phyloP scores from a whole-genome alignment of 192 early-diverging fungal genomes.

The Geosiphon pyriformis region DNA sequence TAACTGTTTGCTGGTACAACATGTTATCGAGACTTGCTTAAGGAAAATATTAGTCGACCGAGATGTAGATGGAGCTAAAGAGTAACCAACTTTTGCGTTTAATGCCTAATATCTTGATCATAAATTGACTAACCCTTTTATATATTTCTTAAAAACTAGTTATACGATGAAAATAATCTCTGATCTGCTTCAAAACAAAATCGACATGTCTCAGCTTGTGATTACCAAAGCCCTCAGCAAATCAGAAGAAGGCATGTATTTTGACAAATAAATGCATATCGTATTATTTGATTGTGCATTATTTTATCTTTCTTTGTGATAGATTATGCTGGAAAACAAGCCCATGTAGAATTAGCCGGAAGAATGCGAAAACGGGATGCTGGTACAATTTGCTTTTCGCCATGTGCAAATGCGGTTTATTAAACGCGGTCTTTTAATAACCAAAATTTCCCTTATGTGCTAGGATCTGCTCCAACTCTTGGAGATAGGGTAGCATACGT shows the following conservation, averaged over 20 bases:
- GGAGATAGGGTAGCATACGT: slow-evolving; percentile 98
- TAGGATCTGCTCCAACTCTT: slow-evolving; percentile 84
- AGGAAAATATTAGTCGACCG: slow-evolving; percentile 86
- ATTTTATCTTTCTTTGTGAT: background rate
- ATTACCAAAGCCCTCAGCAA: slow-evolving; percentile 95
- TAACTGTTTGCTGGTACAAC: slow-evolving; percentile 86
- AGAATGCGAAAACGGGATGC: slow-evolving; percentile 95
- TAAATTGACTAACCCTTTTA: too few species aligned
- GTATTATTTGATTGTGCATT: background rate
- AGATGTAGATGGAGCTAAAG: slow-evolving; percentile 79
- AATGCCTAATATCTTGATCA: too few species aligned
- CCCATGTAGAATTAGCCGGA: slow-evolving; percentile 93
- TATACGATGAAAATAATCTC: slow-evolving; percentile 86
- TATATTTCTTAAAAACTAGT: slow-evolving; percentile 28
- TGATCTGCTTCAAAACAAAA: slow-evolving; percentile 93
- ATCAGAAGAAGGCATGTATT: slow-evolving; percentile 45
- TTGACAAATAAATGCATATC: background rate
- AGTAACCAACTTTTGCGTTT: slow-evolving; percentile 36
- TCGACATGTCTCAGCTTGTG: slow-evolving; percentile 93
- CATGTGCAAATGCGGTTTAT: too few species aligned
- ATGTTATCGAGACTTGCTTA: slow-evolving; percentile 89
- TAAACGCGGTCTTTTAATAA: background rate
- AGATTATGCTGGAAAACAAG: slow-evolving; percentile 94
- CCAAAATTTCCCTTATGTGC: background rate
- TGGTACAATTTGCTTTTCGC: too few species aligned